Percentiles rank a stretch among this genome's conserved stretches.
These are phyloP conservation scores for Lipomyces sp. DNA, from an alignment of 805 yeast genomes.

Conservation along the genomic window DNA sequence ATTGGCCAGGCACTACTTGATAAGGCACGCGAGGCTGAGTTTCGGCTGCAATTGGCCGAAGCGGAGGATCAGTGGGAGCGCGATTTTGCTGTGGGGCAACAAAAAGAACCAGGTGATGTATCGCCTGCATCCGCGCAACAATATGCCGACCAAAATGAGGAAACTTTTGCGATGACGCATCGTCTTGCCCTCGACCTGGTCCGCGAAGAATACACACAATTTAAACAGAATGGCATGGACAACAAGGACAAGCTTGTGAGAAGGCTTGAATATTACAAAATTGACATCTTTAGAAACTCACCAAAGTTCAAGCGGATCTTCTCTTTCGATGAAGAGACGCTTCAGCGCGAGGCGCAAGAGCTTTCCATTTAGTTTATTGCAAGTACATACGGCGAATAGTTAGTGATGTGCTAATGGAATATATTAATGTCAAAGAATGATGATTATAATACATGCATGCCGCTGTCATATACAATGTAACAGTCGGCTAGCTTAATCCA, in stretches of 20 bases:
- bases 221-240: not conserved
- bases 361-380: too few species aligned
- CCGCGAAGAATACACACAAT: not conserved
- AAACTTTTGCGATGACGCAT: not conserved
- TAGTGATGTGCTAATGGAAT: too few species aligned
- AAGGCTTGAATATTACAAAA: not conserved
- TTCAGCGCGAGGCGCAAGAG: not conserved
- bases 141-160: not conserved
- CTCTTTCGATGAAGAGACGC: not conserved
- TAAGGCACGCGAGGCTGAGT: not conserved
- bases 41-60: not conserved
- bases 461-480: too few species aligned
- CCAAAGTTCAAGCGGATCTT: too few species aligned
- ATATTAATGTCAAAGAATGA: too few species aligned
- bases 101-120: too few species aligned
- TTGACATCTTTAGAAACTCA: not conserved
- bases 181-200: not conserved
- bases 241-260: not conserved
- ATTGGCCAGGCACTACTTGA: slow-evolving; percentile 1
- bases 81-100: not conserved
- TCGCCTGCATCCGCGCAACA: not conserved
- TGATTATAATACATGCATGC: too few species aligned
- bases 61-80: slow-evolving; percentile 3
- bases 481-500: not conserved
- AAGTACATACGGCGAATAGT: not conserved